These are phyloP conservation scores for Trichosporon sp. DNA, from an alignment of 1,284 basidiomycete genomes.

Conservation along the genomic window DNA sequence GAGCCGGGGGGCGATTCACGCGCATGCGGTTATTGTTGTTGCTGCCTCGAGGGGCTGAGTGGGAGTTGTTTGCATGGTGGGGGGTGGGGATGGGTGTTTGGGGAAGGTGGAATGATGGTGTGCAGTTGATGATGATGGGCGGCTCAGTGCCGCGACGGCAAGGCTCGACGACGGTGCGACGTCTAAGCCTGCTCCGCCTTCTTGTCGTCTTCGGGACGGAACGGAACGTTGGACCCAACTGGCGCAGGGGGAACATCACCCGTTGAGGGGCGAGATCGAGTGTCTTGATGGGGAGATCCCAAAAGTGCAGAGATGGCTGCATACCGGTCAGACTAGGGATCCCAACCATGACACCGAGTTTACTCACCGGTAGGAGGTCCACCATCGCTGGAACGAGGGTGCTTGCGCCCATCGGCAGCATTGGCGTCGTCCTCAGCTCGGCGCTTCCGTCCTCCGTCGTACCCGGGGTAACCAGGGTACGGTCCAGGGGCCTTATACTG, in stretches of 20 bases:
- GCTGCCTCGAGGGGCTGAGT: constrained; percentile 10
- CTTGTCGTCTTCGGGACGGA: constrained; percentile 14
- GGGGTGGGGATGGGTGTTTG: too few species aligned
- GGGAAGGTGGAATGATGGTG: background rate
- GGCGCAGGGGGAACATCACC: constrained; percentile 21
- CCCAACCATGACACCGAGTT: constrained; percentile 3
- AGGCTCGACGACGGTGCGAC: background rate
- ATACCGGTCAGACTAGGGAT: constrained; percentile 17
- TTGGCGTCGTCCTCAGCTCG: constrained; percentile 40
- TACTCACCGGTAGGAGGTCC: constrained; percentile 21
- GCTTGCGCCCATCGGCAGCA: constrained; percentile 34
- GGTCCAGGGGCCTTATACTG: constrained; percentile 48
- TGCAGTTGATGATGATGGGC: background rate
- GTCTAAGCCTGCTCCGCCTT: constrained; percentile 4
- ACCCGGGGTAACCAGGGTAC: constrained; percentile 34
- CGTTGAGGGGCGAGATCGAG: constrained; percentile 37
- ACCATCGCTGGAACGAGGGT: constrained; percentile 25
- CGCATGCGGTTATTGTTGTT: constrained; percentile 14
- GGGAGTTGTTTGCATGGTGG: constrained; percentile 6
- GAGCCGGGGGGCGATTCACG: background rate
- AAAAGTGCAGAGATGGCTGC: constrained; percentile 50
- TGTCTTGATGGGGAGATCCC: constrained; percentile 48
- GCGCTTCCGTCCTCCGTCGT: constrained; percentile 44
- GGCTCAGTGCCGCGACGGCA: background rate
- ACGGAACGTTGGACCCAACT: constrained; percentile 8